Evolutionary conservation across 352 stramenopile species (phyloP).

Genomic region (Ophiocytium majus): DNA sequence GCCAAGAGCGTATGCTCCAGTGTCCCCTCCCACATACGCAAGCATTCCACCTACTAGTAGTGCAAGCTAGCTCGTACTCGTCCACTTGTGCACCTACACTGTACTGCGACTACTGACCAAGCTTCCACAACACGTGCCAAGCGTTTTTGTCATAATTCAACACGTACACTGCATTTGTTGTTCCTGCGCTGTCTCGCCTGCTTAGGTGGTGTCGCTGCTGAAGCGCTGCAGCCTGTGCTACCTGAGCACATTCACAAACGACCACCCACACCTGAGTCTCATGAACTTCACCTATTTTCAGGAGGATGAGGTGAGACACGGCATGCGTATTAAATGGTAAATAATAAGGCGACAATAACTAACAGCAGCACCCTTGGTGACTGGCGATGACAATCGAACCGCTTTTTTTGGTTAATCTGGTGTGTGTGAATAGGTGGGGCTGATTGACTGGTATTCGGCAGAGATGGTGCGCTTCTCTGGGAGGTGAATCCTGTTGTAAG

Average conservation of each 20-base stretch:
- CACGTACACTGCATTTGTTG: no score
- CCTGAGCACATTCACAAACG: constrained; percentile 51
- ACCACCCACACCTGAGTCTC: constrained; percentile 57
- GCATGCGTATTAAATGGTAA: no score
- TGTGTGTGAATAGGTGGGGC: no score
- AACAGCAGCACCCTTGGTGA: no score
- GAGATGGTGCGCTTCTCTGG: no score
- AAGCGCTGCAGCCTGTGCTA: constrained; percentile 52
- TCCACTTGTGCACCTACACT: not conserved
- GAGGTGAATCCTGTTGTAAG: no score
- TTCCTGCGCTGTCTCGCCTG: not conserved
- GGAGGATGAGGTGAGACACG: not conserved
- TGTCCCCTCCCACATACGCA: no score
- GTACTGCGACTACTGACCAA: not conserved
- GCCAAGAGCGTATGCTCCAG: no score
- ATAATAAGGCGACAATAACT: no score
- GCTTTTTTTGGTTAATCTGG: no score
- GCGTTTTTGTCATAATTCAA: not conserved
- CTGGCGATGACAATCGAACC: no score
- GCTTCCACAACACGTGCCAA: not conserved
- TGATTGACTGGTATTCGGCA: no score
- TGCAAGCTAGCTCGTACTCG: not conserved
- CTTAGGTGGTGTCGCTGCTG: constrained; percentile 45
- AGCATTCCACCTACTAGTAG: not conserved
- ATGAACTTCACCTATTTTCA: constrained; percentile 60